Evolutionary conservation across 2,329 filamentous ascomycete genomes (phyloP).

Genomic region (Cladosporium halotolerans): DNA sequence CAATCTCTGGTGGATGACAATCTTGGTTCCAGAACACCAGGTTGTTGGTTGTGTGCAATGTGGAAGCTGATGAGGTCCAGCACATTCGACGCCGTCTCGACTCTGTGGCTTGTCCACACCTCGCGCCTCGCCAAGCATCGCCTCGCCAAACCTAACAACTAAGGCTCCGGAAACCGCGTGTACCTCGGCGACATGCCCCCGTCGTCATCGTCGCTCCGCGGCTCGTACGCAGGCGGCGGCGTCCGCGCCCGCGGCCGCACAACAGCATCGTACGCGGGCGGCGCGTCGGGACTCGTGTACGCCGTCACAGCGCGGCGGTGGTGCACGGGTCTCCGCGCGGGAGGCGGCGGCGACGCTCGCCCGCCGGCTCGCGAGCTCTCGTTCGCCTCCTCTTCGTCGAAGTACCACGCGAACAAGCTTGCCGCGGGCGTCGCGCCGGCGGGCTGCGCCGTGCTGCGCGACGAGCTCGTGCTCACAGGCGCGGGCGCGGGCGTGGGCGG

Average conservation of each 20-base stretch:
- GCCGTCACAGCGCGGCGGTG: slow-evolving; percentile 19
- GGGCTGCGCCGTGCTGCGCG: not conserved
- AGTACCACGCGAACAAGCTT: slow-evolving; percentile 26
- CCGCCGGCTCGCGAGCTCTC: not conserved
- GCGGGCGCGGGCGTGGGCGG: not conserved
- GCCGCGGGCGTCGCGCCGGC: slow-evolving; percentile 22
- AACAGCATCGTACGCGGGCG: slow-evolving; percentile 23
- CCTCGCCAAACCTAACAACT: not conserved
- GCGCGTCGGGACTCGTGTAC: slow-evolving; percentile 6
- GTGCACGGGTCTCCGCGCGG: slow-evolving; percentile 19
- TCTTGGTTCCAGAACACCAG: no score
- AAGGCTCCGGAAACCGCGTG: slow-evolving; percentile 2
- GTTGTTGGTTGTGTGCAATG: no score
- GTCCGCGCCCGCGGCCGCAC: slow-evolving; percentile 19
- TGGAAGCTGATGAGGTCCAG: no score
- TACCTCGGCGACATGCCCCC: slow-evolving; percentile 8
- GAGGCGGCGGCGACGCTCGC: slow-evolving; percentile 12
- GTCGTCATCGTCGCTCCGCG: slow-evolving; percentile 23
- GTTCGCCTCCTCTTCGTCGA: slow-evolving; percentile 13
- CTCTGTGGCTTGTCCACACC: no score
- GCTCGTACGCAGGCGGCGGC: slow-evolving; percentile 29
- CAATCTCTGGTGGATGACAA: no score
- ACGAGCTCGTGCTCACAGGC: not conserved
- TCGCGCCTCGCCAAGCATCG: no score
- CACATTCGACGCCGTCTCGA: no score